Base-by-base conservation (phyloP, 2,329 filamentous ascomycete species). In the Fusarium secorum region DNA sequence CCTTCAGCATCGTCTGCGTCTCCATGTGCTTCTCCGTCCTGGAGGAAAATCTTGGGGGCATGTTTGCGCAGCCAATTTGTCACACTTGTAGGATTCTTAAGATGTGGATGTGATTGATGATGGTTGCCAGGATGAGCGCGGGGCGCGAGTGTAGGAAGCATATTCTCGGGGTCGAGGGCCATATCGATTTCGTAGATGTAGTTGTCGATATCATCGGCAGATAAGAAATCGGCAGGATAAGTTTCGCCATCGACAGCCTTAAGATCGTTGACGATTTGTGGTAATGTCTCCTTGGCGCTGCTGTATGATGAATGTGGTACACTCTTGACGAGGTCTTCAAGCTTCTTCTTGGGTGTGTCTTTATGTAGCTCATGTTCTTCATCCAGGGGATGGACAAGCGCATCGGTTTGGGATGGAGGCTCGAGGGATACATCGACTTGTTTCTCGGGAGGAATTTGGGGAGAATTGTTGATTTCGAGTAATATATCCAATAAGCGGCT, bases 21-120 rank as follows among this genome's bases (percentile, higher is more conserved):
- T 56, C 81, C 80, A 26, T 81, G 79, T 22, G 71, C 73, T 62
- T 77, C 78, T 54, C 90, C 88, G 75, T 94, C 93, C 79, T 97
- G 92, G 24, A 97, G 83, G 83, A 97, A 95, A 52, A 94, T 90
- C 79, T 95, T 91, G 6, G 94, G 93, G 64, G 93, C 91, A 80
- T 97, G 87, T 78, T 93, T 90, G 69, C 93, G 89, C 17, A 99
- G 88, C 96, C 96, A 99, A 80, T 97, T 98, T 83, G 97, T 97
- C 6, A 97, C 95, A 64, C 93, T 97, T 44, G 94, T 93, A 0
- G 95, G 94, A 79, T 98, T 98, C 74, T 85, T 83, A 44, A 85
- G 79, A 46, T 82, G 72, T 76, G 81, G 74, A 81, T 83, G 76
- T 49, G 80, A 76, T 73, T 78, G 81, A 59, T 78, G 80, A 63